Evolutionary conservation across 371 early-diverging fungal species (phyloP), one percentile per base, ranked within the genome.

Genomic region (Mucor plumbeus): DNA sequence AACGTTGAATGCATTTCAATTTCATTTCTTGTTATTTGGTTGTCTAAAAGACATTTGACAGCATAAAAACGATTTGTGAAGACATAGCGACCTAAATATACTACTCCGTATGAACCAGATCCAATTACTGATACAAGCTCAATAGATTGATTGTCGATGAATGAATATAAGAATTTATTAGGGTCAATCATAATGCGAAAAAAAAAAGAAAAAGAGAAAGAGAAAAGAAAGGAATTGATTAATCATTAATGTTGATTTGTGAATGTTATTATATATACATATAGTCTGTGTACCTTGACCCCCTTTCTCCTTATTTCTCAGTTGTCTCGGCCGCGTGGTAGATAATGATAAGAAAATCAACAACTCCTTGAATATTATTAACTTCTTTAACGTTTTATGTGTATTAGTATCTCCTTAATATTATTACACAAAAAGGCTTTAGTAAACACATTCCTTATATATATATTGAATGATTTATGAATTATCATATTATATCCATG

Each of bases 71-170:
- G 68, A 65, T 74, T 65, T 17, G 83, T 81, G 13, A 61, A 69
- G 9, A 78, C 63, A 53, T 83, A 73, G 15, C 77, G 72, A 26
- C 88, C 82, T 53, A 79, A 74, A 67, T 86, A 90, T 59, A 92
- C 91, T 21, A 89, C 84, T 21, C 91, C 91, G 62, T 90, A 91
- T 4, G 90, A 87, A 5, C 92, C 91, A 26, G 83, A 70, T 54
- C 92, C 92, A 33, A 92, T 79, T n/a, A 92, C 70, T 1, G 83
- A 80, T 7, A 72, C 63, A 0, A 83, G 61, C 36, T 75, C 69
- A 19, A 83, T 74, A n/a, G 74, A 73, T 33, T 69, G 55, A 38
- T 77, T 70, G 50, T 79, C 80, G 34, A 82, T 77, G 58, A 58
- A 74, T 3, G 71, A 62, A 58, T 72, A 60, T 26, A 80, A 43